A percentile compares a stretch with the other conserved stretches of the same genome.
phyloP scores from a whole-genome alignment of 306 rosid species.

The Prunus fruticosa region DNA sequence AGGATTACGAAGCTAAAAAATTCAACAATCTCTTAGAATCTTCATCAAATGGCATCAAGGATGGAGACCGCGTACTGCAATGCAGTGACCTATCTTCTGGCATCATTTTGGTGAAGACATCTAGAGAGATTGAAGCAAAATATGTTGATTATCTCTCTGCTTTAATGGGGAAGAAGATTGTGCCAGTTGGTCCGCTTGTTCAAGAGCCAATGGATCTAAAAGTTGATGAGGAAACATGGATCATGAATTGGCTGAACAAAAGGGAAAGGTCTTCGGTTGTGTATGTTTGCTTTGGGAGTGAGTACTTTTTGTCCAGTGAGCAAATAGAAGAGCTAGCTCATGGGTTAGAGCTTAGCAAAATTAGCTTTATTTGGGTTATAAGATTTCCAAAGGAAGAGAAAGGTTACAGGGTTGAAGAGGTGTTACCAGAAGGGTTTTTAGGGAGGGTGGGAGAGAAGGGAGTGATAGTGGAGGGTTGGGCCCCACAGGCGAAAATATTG shows the following conservation, averaged over 20 bases:
- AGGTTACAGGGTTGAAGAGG: not conserved
- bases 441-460: constrained; percentile 15
- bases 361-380: constrained; percentile 24
- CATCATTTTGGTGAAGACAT: constrained; percentile 4
- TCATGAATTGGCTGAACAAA: constrained; percentile 14
- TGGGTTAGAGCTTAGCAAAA: constrained; percentile 21
- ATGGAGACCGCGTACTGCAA: not conserved
- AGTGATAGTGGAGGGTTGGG: constrained; percentile 21
- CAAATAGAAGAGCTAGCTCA: constrained; percentile 21
- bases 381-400: constrained; percentile 18
- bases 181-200: constrained; percentile 24
- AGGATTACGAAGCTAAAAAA: not conserved
- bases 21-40: not conserved
- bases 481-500: constrained; percentile 21
- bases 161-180: constrained; percentile 9
- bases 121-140: constrained; percentile 21
- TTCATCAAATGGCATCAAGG: not conserved
- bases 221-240: not conserved
- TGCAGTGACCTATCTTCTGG: not conserved
- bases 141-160: constrained; percentile 16
- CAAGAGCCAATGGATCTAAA: not conserved
- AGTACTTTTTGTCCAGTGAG: constrained; percentile 16
- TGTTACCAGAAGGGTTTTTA: constrained; percentile 12
- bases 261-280: constrained; percentile 20
- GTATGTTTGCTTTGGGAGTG: constrained; percentile 30